Evolutionary conservation across 495 filamentous ascomycete species (phyloP), one percentile per base, ranked within the genome.

Genomic region (Aspergillus panamensis): DNA sequence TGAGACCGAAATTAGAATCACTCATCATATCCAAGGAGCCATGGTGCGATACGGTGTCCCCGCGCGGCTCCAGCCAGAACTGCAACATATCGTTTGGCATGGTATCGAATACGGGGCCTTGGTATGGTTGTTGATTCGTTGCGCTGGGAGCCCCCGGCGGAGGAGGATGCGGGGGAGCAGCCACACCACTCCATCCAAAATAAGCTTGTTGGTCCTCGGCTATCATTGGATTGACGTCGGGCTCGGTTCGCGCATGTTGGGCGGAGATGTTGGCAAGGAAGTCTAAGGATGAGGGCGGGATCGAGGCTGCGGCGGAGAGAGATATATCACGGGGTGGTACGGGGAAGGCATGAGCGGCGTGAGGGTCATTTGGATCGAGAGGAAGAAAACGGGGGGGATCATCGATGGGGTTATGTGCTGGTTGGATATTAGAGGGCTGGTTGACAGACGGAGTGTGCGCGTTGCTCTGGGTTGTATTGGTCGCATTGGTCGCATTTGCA

Each of bases 221-320:
- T 55, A 73, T 72, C 61, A 74, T 68, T n/a, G 68, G 50, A 31
- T 71, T 67, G 21, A 67, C 55, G 7, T 74, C 66, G 8, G 66
- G 58, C 49, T 68, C 72, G n/a, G 60, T 65, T 30, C 70, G 73
- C 13, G 59, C 66, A 48, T 72, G 77, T 50, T 73, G 72, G 9
- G 67, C 69, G 13, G 72, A 78, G 20, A 76, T 66, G 42, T 75
- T 64, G 4, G 74, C 73, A 10, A 77, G 63, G 42, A 73, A 77
- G 25, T 74, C 73, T 29, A 77, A 49, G 6, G 72, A 70, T 14
- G 71, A 73, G 6, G 68, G 60, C 4, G 68, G 64, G 8, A 74
- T 48, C 2, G 60, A 63, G 0, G 65, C 44, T 0, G 64, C 43
- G 0, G 62, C 55, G 6, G 68, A 58, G 8, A 72, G 63, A n/a